These are phyloP conservation scores for Salinomyces thailandicus DNA, from an alignment of 2,329 filamentous ascomycete genomes.

Conservation along the genomic window DNA sequence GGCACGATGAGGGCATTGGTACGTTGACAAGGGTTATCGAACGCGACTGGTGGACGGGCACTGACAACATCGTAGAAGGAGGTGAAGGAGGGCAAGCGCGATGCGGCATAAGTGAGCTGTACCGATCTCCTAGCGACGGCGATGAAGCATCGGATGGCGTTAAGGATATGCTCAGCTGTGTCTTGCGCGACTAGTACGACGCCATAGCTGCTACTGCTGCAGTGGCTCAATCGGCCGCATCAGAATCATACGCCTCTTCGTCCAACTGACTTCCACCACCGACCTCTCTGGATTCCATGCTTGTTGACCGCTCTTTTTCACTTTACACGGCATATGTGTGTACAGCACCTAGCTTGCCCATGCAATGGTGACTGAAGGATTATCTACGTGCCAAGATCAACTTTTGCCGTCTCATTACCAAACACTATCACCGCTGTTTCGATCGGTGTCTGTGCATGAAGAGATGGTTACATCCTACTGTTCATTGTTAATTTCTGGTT, in stretches of 20 bases:
- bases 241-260: too few species aligned
- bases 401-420: conserved; percentile 49
- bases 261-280: too few species aligned
- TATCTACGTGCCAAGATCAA: conserved; percentile 52
- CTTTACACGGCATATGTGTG: conserved; percentile 54
- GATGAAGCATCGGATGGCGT: conserved; percentile 3
- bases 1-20: conserved; percentile 97
- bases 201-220: too few species aligned
- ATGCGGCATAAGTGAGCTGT: conserved; percentile 56
- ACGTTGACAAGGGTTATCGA: conserved; percentile 37
- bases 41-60: conserved; percentile 1
- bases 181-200: too few species aligned
- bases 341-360: conserved; percentile 54
- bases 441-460: conserved; percentile 54
- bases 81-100: conserved; percentile 90
- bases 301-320: too few species aligned
- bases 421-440: conserved; percentile 46
- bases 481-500: too few species aligned
- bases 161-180: neutral
- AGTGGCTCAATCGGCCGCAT: too few species aligned
- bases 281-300: too few species aligned
- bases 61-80: conserved; percentile 62
- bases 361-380: conserved; percentile 57
- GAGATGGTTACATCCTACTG: conserved; percentile 49
- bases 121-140: neutral